Percentiles rank a stretch among this genome's conserved stretches.
These are phyloP conservation scores for Termitomyces sp. DNA, from an alignment of 768 basidiomycete genomes.

Conservation along the genomic window DNA sequence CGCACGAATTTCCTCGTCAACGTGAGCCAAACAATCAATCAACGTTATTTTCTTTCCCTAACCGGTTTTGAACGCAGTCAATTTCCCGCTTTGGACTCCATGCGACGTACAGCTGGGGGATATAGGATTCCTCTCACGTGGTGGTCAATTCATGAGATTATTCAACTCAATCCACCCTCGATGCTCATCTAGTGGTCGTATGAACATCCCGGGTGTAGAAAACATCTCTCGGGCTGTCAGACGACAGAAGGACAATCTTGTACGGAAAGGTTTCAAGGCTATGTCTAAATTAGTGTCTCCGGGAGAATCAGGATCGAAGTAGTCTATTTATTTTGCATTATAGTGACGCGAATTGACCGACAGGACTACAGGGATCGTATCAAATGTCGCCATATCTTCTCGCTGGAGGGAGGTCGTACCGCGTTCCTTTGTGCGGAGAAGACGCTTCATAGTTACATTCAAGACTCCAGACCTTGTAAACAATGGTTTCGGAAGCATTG, in stretches of 20 bases:
- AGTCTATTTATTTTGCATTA: not conserved
- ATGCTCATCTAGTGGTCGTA: not conserved
- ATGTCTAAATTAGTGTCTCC: constrained; percentile 8
- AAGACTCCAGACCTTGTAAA: constrained; percentile 4
- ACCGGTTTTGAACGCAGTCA: not conserved
- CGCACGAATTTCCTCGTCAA: constrained; percentile 10
- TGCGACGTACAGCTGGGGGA: constrained; percentile 4
- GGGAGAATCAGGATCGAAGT: not conserved
- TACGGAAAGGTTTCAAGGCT: constrained; percentile 5
- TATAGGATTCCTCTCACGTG: constrained; percentile 4
- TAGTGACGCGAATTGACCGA: not conserved
- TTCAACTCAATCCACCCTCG: constrained; percentile 5
- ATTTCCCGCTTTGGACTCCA: constrained; percentile 10
- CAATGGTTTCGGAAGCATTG: constrained; percentile 3
- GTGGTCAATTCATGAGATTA: constrained; percentile 6
- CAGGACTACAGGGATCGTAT: not conserved
- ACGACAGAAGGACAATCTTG: constrained; percentile 6
- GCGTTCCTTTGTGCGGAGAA: constrained; percentile 11
- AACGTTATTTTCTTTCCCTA: too few species aligned
- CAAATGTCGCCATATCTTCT: constrained; percentile 6
- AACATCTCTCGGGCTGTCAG: not conserved
- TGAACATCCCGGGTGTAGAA: not conserved
- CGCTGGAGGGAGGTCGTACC: constrained; percentile 3
- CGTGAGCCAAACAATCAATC: not conserved
- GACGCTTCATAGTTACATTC: constrained; percentile 5